Evolutionary conservation across 306 rosid species (phyloP).

Genomic region (Rosa rugosa): DNA sequence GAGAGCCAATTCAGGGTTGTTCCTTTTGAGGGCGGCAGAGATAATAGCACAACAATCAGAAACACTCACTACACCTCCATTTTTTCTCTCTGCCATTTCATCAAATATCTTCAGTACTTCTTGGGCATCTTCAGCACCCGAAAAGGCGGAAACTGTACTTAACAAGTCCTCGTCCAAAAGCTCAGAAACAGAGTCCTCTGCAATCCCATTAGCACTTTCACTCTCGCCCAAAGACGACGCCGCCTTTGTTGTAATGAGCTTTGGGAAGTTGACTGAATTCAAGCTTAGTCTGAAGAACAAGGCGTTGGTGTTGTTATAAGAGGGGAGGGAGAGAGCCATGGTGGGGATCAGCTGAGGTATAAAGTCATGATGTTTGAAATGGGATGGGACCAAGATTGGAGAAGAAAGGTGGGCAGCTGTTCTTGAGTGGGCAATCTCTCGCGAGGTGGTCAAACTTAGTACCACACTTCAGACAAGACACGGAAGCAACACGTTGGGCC

Average conservation of each 20-base stretch:
- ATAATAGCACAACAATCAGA: slow-evolving; percentile 61
- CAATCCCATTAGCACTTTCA: slow-evolving; percentile 38
- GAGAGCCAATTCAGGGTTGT: slow-evolving; percentile 65
- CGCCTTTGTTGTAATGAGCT: slow-evolving; percentile 35
- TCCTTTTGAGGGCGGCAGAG: slow-evolving; percentile 63
- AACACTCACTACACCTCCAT: slow-evolving; percentile 47
- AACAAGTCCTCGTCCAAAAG: slow-evolving; percentile 49
- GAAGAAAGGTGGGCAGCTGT: background rate
- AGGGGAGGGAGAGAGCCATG: slow-evolving; percentile 42
- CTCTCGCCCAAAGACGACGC: slow-evolving; percentile 57
- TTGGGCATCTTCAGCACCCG: slow-evolving; percentile 52
- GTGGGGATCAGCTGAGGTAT: slow-evolving; percentile 43
- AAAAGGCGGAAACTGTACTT: slow-evolving; percentile 32
- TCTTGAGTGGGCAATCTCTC: no score
- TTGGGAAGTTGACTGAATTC: slow-evolving; percentile 26
- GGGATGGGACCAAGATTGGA: background rate
- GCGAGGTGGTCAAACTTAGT: no score
- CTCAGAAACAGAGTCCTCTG: slow-evolving; percentile 37
- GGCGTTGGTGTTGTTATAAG: slow-evolving; percentile 12
- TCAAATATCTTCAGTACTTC: slow-evolving; percentile 56
- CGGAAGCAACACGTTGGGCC: no score
- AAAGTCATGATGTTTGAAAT: slow-evolving; percentile 43
- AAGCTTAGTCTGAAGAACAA: slow-evolving; percentile 21
- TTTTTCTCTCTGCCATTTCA: slow-evolving; percentile 31
- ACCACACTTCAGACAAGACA: no score